Base-by-base conservation (phyloP, 139 green algal species). In the Volvox africanus region DNA sequence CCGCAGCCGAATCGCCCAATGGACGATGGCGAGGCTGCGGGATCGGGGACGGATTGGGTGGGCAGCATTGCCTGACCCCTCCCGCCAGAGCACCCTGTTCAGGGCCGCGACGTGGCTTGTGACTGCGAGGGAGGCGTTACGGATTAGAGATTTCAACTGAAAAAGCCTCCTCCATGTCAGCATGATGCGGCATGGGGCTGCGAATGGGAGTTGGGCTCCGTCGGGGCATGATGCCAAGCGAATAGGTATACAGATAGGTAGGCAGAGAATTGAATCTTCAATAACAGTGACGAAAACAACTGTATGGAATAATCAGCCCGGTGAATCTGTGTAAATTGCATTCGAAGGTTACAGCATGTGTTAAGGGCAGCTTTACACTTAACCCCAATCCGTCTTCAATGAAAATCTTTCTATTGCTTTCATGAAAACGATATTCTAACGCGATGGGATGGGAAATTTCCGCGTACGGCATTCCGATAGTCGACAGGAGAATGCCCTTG, bases 281-380 rank as follows among this genome's bases (percentile, higher is more conserved):
- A 9, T n/a, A 32, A 77, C 14, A 16, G 17, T 77, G 68, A 32
- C 21, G 9, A 32, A 13, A 77, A 26, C 9, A 22, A 21, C 17
- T 77, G 30, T n/a, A 77, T 26, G 21, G 18, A 77, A 77, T 77
- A 32, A 13, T 33, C 68, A 77, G 18, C 68, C 16, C 9, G 22
- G 21, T 33, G 21, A 77, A n/a, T 12, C 68, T n/a, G 21, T 77
- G 68, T 44, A 30, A 32, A 18, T 32, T 55, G 73, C 3, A 32
- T 80, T 80, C 73, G 73, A 80, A 80, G 73, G 73, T 80, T 32
- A n/a, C n/a, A n/a, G n/a, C 73, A 80, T 80, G 73, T 80, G 20
- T 32, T 26, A 20, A 78, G 17, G 24, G 17, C 24, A 11, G 69
- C 24, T n/a, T n/a, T n/a, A n/a, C n/a, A n/a, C n/a, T n/a, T n/a